These are phyloP conservation scores for Suillus subaureus DNA, from an alignment of 768 basidiomycete genomes.

Conservation along the genomic window DNA sequence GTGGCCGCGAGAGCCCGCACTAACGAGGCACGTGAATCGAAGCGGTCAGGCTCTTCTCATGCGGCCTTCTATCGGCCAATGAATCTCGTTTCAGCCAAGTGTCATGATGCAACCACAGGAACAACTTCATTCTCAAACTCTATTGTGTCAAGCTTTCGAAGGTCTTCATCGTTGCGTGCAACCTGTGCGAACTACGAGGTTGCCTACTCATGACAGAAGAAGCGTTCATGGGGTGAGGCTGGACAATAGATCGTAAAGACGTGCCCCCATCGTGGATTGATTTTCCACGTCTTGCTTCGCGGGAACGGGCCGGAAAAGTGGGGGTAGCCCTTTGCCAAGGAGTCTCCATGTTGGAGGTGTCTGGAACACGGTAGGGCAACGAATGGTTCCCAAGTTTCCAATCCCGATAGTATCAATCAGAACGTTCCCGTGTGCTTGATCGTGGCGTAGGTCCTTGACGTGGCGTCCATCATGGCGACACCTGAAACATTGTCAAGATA, in stretches of 20 bases:
- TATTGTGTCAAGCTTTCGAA: constrained; percentile 7
- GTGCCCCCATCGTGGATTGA: not conserved
- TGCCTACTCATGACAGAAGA: not conserved
- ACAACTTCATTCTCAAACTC: constrained; percentile 1
- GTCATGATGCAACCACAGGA: constrained; percentile 6
- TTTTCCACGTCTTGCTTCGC: not conserved
- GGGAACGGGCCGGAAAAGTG: not conserved
- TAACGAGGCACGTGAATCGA: not conserved
- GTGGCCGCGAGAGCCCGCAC: not conserved
- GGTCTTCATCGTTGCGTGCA: not conserved
- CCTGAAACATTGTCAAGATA: constrained; percentile 1
- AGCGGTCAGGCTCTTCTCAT: not conserved
- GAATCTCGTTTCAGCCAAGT: not conserved
- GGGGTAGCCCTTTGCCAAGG: constrained; percentile 1
- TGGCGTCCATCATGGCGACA: constrained; percentile 2
- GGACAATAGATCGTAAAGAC: not conserved
- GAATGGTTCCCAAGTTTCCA: not conserved
- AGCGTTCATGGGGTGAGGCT: not conserved
- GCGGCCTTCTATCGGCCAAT: constrained; percentile 1
- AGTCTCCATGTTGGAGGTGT: not conserved
- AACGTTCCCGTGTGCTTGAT: constrained; percentile 6
- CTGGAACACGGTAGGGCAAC: not conserved
- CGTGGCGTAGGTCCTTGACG: constrained; percentile 4
- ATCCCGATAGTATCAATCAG: constrained; percentile 1
- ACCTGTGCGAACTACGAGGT: constrained; percentile 5